Base-by-base conservation (phyloP, 495 filamentous ascomycete species). In the Entonaema liquescens region DNA sequence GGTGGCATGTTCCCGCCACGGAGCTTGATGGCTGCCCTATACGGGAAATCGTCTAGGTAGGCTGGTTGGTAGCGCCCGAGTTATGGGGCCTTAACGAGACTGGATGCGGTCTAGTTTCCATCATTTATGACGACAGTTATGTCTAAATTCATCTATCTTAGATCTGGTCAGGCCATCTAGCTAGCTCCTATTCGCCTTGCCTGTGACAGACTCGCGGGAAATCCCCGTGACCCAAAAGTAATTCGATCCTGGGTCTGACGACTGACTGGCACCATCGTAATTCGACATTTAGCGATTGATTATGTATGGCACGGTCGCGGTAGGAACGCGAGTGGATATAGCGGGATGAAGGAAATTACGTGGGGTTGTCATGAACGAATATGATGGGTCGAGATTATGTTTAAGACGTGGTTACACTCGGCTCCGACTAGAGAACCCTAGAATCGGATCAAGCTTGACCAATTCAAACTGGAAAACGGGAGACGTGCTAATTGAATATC, bases 61-160 rank as follows among this genome's bases (percentile, higher is more conserved):
- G 56, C 38, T 53, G 54, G 60, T 68, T 65, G 64, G 60, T 59
- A 49, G 49, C 59, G 40, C 42, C 47, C 31, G 38, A 68, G 47
- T 59, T 17, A 33, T 49, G 59, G 64, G 56, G 56, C 56, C 31
- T 5, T 54, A 64, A 63, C 42, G 53, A 17, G 56, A 15, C 59
- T 55, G n/a, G 59, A 72, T 64, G 49, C 49, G 56, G 65, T 40
- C 49, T 68, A 62, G 64, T 54, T 73, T 63, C 64, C 64, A 60
- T 68, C 63, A 64, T 59, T 60, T 59, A 72, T 72, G 64, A 72
- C 69, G 69, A 72, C 64, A 72, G 50, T 36, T 47, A 47, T 63
- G 59, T 47, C 47, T 64, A 57, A 59, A 25, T 68, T 67, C 62
- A 63, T 72, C 63, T 53, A 53, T 33, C 28, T 29, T 66, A 56